Percentiles rank a stretch among this genome's conserved stretches.
Conservation (phyloP, 2,329 filamentous ascomycete species). For the Aspergillus sp. region DNA sequence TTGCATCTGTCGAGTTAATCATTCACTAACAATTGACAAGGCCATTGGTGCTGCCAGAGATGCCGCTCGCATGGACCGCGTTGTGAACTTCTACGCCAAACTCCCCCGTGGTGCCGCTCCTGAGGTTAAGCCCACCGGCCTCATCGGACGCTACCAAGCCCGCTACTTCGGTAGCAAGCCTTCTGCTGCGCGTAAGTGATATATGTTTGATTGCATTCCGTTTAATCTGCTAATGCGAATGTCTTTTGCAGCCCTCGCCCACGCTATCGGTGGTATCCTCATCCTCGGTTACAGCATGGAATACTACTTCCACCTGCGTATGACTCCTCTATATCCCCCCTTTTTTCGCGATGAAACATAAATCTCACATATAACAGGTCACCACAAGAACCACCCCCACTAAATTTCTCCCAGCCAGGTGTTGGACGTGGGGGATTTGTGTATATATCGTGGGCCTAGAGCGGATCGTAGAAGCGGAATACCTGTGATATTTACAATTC, state of each 20-base stretch:
- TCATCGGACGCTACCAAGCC: conserved; percentile 82
- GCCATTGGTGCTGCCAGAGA: conserved; percentile 92
- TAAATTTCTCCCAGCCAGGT: conserved; percentile 51
- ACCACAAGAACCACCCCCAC: conserved; percentile 99
- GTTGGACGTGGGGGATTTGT: conserved; percentile 30
- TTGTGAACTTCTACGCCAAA: conserved; percentile 98
- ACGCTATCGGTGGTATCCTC: conserved; percentile 76
- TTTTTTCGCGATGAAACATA: neutral
- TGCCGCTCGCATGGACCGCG: conserved; percentile 95
- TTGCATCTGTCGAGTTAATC: conserved; percentile 11
- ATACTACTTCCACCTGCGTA: conserved; percentile 99
- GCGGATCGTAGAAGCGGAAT: conserved; percentile 31
- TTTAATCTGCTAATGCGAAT: conserved; percentile 3
- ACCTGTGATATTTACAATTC: conserved; percentile 6
- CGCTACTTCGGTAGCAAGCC: conserved; percentile 94
- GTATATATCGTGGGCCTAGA: conserved; percentile 42
- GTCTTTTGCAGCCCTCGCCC: conserved; percentile 70
- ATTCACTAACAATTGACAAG: conserved; percentile 54
- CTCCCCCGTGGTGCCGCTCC: conserved; percentile 91
- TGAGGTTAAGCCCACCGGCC: conserved; percentile 75
- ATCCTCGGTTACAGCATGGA: conserved; percentile 90
- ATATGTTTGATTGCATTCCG: neutral
- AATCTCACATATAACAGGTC: conserved; percentile 60
- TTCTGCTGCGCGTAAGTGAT: conserved; percentile 76
- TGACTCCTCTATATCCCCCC: conserved; percentile 41